Base-by-base conservation (phyloP, 2,329 filamentous ascomycete genomes). In the Alternaria brassicicola region DNA sequence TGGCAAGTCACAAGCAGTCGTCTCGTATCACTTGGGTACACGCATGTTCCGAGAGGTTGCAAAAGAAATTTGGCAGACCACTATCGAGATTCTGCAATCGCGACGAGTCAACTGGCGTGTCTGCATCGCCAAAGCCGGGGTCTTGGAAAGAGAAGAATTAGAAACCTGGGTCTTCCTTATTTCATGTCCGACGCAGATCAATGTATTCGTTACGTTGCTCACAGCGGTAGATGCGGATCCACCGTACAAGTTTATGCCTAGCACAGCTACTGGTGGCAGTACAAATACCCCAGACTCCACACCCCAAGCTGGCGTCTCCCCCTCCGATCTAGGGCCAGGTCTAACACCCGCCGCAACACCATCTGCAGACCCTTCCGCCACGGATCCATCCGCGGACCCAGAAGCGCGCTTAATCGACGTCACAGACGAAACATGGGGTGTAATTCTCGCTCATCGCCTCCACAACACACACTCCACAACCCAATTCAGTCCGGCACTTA, bases 91-190 rank as follows among this genome's bases (percentile, higher is more conserved):
- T 30, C 86, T 93, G 31, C 85, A 88, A 0, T 81, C 82, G 15
- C 86, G 88, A 75, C 89, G 87, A 67, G 87, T 93, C 0, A 87
- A 89, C 55, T 94, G 91, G 90, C 87, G 91, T 15, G 80, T 95
- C 10, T 87, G 92, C 59, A 84, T 96, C 59, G 87, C 89, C 31
- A 90, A 90, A 74, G 87, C 86, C 46, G 88, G 89, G 2, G 78
- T 84, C 3, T 89, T 92, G 84, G 86, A 89, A 25, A 80, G 82
- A 28, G 83, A 86, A 6, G 90, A 93, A 74, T 78, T 88, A 12
- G 81, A 84, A 55, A 78, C 73, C 15, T 79, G 77, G 77, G 65
- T 73, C 5, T 68, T 66, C 15, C 66, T 79, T 21, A 72, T 74
- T 23, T 72, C 73, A 2, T 74, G 70, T 23, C 76, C 76, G 2